A percentile compares a stretch with the other conserved stretches of the same genome.
phyloP scores from a whole-genome alignment of 768 basidiomycete genomes.

The Tephrocybe rancida region DNA sequence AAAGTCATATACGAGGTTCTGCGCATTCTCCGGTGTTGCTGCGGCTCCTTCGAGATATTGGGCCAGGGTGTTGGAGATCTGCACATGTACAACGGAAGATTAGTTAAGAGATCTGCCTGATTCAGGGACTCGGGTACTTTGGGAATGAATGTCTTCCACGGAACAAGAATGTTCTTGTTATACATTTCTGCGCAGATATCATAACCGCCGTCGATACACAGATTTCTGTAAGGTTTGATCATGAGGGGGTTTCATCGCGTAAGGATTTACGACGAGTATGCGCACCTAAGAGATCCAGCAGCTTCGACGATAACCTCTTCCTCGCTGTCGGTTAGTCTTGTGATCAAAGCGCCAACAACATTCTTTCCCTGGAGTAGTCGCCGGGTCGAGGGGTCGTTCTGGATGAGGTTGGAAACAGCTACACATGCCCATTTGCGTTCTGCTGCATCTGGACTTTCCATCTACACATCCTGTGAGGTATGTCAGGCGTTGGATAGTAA shows the following conservation, averaged over 20 bases:
- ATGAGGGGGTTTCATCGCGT: background rate
- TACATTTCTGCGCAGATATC: slow-evolving; percentile 97
- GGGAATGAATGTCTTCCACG: slow-evolving; percentile 73
- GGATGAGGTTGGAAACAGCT: slow-evolving; percentile 92
- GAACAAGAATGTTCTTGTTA: slow-evolving; percentile 89
- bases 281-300: slow-evolving; percentile 82
- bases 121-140: slow-evolving; percentile 50
- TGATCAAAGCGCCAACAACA: slow-evolving; percentile 84
- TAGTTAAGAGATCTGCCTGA: background rate
- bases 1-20: slow-evolving; percentile 81
- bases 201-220: slow-evolving; percentile 94
- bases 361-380: slow-evolving; percentile 90
- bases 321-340: slow-evolving; percentile 84
- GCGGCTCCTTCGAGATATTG: slow-evolving; percentile 65
- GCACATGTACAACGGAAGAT: slow-evolving; percentile 28
- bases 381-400: slow-evolving; percentile 92
- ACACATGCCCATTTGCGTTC: slow-evolving; percentile 97
- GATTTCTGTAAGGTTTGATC: slow-evolving; percentile 57
- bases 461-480: slow-evolving; percentile 40
- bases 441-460: slow-evolving; percentile 71
- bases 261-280: slow-evolving; percentile 4
- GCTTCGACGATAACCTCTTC: slow-evolving; percentile 93
- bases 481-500: background rate
- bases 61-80: slow-evolving; percentile 78
- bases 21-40: slow-evolving; percentile 66